phyloP scores from a whole-genome alignment of 441 rosid species.

The Populus tomentosa region DNA sequence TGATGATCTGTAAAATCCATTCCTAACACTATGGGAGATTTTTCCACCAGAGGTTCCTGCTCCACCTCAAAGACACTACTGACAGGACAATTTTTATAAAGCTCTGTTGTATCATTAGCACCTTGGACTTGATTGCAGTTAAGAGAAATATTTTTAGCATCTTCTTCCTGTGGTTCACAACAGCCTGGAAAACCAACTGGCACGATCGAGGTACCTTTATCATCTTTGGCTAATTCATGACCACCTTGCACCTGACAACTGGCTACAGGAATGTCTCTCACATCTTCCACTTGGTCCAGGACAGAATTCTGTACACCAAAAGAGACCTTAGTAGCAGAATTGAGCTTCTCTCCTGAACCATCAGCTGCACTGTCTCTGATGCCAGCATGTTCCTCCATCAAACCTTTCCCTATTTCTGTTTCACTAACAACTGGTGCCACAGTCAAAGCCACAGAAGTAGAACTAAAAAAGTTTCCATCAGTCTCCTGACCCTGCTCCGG shows the following conservation, averaged over 20 bases:
- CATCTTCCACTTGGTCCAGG: conserved; percentile 31
- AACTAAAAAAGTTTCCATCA: conserved; percentile 16
- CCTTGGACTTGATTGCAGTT: conserved; percentile 21
- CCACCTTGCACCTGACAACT: conserved; percentile 30
- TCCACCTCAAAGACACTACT: conserved; percentile 33
- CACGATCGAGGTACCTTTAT: conserved; percentile 10
- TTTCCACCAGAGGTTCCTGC: conserved; percentile 30
- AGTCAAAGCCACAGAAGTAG: conserved; percentile 16
- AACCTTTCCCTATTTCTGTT: conserved; percentile 25
- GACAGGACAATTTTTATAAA: conserved; percentile 26
- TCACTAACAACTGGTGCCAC: conserved; percentile 25
- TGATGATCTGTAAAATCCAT: conserved; percentile 18
- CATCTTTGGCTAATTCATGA: conserved; percentile 21
- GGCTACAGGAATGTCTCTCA: conserved; percentile 33
- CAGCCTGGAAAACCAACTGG: conserved; percentile 12
- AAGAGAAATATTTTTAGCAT: conserved; percentile 20
- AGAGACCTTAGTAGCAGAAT: conserved; percentile 15
- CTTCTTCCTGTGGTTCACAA: conserved; percentile 14
- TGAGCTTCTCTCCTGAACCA: conserved; percentile 22
- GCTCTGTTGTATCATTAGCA: conserved; percentile 26
- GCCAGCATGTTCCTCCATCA: conserved; percentile 15
- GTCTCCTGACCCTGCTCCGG: conserved; percentile 27
- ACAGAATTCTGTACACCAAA: conserved; percentile 25
- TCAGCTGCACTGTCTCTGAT: conserved; percentile 24
- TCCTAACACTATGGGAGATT: conserved; percentile 17